These are phyloP conservation scores for Maudiozyma bulderi DNA, from an alignment of 805 yeast species.

Conservation along the genomic window DNA sequence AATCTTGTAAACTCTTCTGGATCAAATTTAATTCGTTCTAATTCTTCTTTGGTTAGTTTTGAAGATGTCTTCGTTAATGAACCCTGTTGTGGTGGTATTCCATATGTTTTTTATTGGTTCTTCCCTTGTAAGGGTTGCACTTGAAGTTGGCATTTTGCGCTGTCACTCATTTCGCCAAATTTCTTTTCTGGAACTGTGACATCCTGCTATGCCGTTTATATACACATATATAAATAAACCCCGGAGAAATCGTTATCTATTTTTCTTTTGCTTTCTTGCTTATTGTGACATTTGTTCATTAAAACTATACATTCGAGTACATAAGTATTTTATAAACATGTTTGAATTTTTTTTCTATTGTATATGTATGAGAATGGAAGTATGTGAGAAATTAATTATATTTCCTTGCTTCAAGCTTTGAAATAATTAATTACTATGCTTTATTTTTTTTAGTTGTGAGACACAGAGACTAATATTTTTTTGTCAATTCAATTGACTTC, in stretches of 20 bases:
- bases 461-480: background rate
- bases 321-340: background rate
- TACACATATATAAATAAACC: too few species aligned
- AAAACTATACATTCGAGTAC: slow-evolving; percentile 1
- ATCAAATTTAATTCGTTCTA: background rate
- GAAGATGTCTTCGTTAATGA: too few species aligned
- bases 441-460: background rate
- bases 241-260: too few species aligned
- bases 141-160: too few species aligned
- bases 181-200: too few species aligned
- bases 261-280: background rate
- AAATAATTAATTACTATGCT: background rate
- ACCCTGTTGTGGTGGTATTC: too few species aligned
- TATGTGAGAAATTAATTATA: too few species aligned
- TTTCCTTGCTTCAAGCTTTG: background rate
- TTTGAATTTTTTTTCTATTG: background rate
- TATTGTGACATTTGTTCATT: background rate
- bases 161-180: too few species aligned
- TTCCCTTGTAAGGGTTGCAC: too few species aligned
- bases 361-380: too few species aligned
- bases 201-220: too few species aligned
- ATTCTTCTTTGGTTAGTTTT: background rate
- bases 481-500: slow-evolving; percentile 26
- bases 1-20: background rate
- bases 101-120: too few species aligned